phyloP scores from a whole-genome alignment of 345 rosid genomes.

The Eucalyptus cladocalyx region DNA sequence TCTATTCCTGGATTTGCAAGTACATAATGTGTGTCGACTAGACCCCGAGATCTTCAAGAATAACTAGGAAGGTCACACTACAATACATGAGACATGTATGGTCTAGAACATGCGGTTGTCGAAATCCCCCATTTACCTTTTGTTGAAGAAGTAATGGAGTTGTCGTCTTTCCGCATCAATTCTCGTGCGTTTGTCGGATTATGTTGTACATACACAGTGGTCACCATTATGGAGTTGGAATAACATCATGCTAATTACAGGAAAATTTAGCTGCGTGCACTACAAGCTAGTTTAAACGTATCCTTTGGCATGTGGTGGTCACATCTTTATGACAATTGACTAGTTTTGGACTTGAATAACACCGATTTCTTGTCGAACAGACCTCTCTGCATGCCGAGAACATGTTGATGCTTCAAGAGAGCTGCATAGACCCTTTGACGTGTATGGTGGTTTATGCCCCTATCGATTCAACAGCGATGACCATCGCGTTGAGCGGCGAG shows the following conservation, averaged over 20 bases:
- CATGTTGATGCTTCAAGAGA: constrained; percentile 54
- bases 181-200: not conserved
- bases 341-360: not conserved
- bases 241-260: not conserved
- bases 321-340: not conserved
- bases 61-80: not conserved
- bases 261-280: not conserved
- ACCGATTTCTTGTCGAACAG: not conserved
- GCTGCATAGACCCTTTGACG: constrained; percentile 30
- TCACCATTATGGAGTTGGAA: not conserved
- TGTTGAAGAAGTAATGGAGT: not conserved
- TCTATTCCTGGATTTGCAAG: not conserved
- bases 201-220: not conserved
- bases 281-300: not conserved
- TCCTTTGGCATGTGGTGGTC: not conserved
- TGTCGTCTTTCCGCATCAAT: not conserved
- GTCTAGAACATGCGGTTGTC: not conserved
- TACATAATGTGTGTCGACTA: not conserved
- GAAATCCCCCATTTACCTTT: not conserved
- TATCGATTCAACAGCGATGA: constrained; percentile 16
- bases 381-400: not conserved
- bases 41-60: not conserved
- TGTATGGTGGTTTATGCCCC: constrained; percentile 57
- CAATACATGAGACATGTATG: not conserved
- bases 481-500: constrained; percentile 12